Conservation (phyloP, 2,329 filamentous ascomycete genomes). For the Hypoxylon sp. region DNA sequence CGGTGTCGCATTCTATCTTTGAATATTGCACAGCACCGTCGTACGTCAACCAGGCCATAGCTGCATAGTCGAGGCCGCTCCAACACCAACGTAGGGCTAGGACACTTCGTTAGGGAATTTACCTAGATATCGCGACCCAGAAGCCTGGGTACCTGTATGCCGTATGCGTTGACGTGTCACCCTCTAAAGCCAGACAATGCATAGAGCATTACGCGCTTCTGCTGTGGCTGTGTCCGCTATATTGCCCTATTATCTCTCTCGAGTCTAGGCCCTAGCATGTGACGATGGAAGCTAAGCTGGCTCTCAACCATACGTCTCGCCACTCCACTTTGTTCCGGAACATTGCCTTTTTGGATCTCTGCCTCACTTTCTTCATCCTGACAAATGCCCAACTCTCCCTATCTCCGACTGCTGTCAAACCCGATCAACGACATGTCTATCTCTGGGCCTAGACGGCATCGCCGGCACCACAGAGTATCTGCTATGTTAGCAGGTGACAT, state of each 20-base stretch:
- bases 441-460: constrained; percentile 29
- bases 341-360: constrained; percentile 47
- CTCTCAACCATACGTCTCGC: constrained; percentile 26
- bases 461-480: constrained; percentile 30
- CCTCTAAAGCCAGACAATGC: constrained; percentile 41
- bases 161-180: constrained; percentile 52
- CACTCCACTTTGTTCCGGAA: constrained; percentile 53
- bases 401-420: constrained; percentile 29
- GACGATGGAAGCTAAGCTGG: constrained; percentile 33
- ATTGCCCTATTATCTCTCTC: constrained; percentile 29
- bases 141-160: constrained; percentile 46
- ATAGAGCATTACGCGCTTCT: constrained; percentile 36
- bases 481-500: constrained; percentile 21
- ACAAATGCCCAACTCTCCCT: constrained; percentile 41
- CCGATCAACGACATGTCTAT: constrained; percentile 25
- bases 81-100: constrained; percentile 16
- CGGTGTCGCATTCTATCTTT: constrained; percentile 29
- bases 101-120: constrained; percentile 35
- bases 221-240: constrained; percentile 44
- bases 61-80: constrained; percentile 27
- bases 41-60: constrained; percentile 35
- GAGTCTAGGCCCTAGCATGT: constrained; percentile 41
- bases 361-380: constrained; percentile 36
- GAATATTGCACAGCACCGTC: constrained; percentile 31
- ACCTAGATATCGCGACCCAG: constrained; percentile 45